phyloP scores from a whole-genome alignment of 805 yeast genomes.

The Komagataella ulmi region DNA sequence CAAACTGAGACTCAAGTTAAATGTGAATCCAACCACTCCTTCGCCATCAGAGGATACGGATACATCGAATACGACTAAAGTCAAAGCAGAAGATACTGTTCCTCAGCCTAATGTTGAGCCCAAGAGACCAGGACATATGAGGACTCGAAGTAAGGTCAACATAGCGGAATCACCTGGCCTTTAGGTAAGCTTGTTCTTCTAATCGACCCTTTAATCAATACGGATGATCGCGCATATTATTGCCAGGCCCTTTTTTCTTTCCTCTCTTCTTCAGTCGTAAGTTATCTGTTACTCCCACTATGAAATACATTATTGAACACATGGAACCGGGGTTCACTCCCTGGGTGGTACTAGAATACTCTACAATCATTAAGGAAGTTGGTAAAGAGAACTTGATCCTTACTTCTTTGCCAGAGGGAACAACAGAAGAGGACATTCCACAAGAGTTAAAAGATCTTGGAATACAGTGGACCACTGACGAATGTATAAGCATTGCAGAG shows the following conservation, averaged over 20 bases:
- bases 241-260: neutral
- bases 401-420: conserved; percentile 58
- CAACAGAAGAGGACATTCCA: conserved; percentile 57
- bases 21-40: neutral
- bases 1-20: neutral
- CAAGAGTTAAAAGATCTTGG: conserved; percentile 41
- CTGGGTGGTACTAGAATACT: conserved; percentile 87
- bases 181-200: neutral
- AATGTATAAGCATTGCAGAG: conserved; percentile 35
- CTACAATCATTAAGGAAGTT: conserved; percentile 70
- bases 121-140: neutral
- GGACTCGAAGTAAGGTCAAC: neutral
- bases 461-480: conserved; percentile 72
- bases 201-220: neutral
- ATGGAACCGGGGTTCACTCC: conserved; percentile 96
- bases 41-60: neutral
- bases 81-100: neutral
- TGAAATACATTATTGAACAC: conserved; percentile 92
- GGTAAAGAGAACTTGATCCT: conserved; percentile 65
- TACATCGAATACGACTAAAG: neutral
- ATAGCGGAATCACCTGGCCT: neutral
- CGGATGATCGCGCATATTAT: neutral
- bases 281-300: conserved; percentile 11
- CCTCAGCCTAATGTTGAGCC: neutral
- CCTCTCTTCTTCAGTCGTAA: neutral